Evolutionary conservation across 495 filamentous ascomycete genomes (phyloP), one percentile per base, ranked within the genome.

Genomic region (Hypoxylon cercidicola): DNA sequence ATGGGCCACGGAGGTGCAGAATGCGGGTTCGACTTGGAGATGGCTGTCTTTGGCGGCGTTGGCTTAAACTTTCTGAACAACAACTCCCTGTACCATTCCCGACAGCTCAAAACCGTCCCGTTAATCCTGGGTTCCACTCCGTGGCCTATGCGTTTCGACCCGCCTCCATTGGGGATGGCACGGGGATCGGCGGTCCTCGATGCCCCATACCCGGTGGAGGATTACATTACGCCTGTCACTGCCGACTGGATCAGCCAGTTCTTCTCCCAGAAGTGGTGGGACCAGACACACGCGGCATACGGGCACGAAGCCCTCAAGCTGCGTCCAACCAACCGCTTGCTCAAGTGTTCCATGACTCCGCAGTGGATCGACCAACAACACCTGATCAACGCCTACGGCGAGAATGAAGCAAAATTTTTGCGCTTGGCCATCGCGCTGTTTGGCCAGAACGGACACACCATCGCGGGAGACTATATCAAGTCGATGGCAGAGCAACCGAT

Each of bases 191-290:
- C 45, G 1, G 9, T 60, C 41, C 15, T 3, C n/a, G n/a, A 12
- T 19, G 16, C 37, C 28, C 0, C 4, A 0, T 44, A 4, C 19
- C 49, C 59, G 5, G 41, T 41, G 12, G 47, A 57, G 16, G 32
- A 41, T 1, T 59, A 54, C 44, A 12, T 4, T 7, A 55, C 20
- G 2, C 65, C 64, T 21, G 4, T 74, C 4, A 60, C 65, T n/a
- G 3, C 71, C 19, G 49, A 61, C 0, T 62, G 56, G 41, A 23
- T 66, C 9, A 57, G 50, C 32, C 65, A 66, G 40, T 55, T 75
- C 12, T 75, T 75, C 52, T 55, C 1, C 1, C 34, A 68, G 46
- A n/a, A 25, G 0, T 75, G 73, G 51, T 75, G 73, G 73, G 30
- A 62, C 11, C 25, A 18, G 6, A 51, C 66, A 4, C 64, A 63